A percentile compares a stretch with the other conserved stretches of the same genome.
These are phyloP conservation scores for Actinomortierella ambigua DNA, from an alignment of 371 early-diverging fungal species.

Conservation along the genomic window DNA sequence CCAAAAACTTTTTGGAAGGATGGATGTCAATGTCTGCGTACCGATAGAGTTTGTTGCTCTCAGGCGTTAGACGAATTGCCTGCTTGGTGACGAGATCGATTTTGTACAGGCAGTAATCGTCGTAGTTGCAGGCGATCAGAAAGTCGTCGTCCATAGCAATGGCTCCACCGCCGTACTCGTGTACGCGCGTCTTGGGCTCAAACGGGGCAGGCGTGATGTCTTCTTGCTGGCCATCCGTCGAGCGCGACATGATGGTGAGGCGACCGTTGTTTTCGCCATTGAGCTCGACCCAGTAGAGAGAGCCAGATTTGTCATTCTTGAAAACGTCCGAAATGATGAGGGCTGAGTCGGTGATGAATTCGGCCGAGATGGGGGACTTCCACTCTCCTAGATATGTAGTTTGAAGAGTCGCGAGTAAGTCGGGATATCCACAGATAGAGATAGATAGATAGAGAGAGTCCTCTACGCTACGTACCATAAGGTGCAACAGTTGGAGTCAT, in stretches of 20 bases:
- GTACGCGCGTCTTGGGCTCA: conserved; percentile 64
- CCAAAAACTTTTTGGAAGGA: conserved; percentile 52
- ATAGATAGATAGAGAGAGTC: background rate
- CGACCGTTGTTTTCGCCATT: conserved; percentile 35
- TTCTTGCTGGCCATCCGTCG: conserved; percentile 16
- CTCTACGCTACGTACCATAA: conserved; percentile 18
- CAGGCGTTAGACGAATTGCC: conserved; percentile 52
- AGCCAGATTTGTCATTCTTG: conserved; percentile 36
- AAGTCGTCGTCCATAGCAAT: conserved; percentile 61
- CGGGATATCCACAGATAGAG: background rate
- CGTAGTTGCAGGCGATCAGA: conserved; percentile 67
- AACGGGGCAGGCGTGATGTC: conserved; percentile 46
- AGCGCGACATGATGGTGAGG: conserved; percentile 34
- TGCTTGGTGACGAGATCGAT: conserved; percentile 41
- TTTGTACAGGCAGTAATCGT: conserved; percentile 60
- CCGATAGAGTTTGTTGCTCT: conserved; percentile 50
- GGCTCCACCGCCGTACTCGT: conserved; percentile 78
- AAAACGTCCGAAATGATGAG: conserved; percentile 16
- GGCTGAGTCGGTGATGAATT: conserved; percentile 42
- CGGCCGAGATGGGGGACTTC: conserved; percentile 38
- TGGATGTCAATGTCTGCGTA: conserved; percentile 72
- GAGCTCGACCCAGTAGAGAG: conserved; percentile 35
- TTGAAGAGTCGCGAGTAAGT: background rate
- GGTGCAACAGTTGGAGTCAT: conserved; percentile 37
- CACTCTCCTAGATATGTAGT: conserved; percentile 26